These are phyloP conservation scores for Elasticomyces elasticus DNA, from an alignment of 495 filamentous ascomycete genomes.

Conservation along the genomic window DNA sequence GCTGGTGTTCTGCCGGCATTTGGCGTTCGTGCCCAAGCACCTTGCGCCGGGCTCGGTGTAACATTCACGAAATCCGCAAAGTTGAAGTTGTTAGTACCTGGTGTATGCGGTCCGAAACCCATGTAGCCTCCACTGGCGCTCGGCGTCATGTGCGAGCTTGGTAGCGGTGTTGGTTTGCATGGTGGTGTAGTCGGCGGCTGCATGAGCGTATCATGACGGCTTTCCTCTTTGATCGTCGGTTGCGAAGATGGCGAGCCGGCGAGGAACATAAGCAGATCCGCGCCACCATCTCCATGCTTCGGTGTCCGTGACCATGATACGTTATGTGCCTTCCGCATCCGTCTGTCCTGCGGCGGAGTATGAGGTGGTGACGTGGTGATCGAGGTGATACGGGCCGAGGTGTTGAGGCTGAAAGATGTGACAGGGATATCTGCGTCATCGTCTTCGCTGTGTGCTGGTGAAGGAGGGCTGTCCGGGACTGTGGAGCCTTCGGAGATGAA, in stretches of 20 bases:
- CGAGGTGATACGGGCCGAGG: conserved; percentile 44
- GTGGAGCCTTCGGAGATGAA: conserved; percentile 65
- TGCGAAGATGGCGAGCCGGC: conserved; percentile 92
- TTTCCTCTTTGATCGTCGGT: conserved; percentile 44
- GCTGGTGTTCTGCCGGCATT: conserved; percentile 47
- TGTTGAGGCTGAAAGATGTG: conserved; percentile 57
- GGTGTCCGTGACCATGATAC: conserved; percentile 28
- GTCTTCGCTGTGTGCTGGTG: conserved; percentile 65
- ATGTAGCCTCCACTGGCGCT: conserved; percentile 51
- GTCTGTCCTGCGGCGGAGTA: conserved; percentile 56
- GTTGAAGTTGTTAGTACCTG: conserved; percentile 66
- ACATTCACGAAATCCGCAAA: conserved; percentile 97
- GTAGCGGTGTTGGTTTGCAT: conserved; percentile 62
- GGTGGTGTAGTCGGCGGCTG: conserved; percentile 83
- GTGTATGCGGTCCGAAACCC: conserved; percentile 48
- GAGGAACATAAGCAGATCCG: conserved; percentile 82
- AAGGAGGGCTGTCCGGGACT: conserved; percentile 47
- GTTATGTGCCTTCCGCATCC: conserved; percentile 26
- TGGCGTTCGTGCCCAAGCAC: conserved; percentile 50
- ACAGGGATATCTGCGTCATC: conserved; percentile 67
- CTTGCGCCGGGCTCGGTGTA: conserved; percentile 88
- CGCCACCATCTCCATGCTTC: conserved; percentile 65
- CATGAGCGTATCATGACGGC: conserved; percentile 30
- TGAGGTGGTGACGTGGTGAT: conserved; percentile 60
- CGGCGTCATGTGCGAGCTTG: conserved; percentile 81